Evolutionary conservation across 2,329 filamentous ascomycete genomes (phyloP), one percentile per base, ranked within the genome.

Genomic region (Cordyceps cateniannulata): DNA sequence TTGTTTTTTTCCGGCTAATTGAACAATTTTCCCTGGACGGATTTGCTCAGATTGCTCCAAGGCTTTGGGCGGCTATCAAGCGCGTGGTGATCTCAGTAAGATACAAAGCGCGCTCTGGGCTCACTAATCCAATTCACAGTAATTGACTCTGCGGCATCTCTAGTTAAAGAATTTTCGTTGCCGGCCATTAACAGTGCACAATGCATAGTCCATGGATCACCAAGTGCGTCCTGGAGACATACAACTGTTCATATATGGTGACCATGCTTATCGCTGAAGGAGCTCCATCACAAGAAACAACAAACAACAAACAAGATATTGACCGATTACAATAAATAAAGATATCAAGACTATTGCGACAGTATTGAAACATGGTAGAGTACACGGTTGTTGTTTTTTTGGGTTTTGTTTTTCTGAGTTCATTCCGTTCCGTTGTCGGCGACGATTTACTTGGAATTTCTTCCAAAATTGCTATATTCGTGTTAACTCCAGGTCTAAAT

Each of bases 401-500:
- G 27, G 16, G 29, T 44, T 8, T 16, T 16, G 8, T 32, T 22
- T 3, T 18, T 45, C 6, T 29, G 16, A 16, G 29, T 54, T 27
- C 38, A 5, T 40, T 47, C 16, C 5, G 18, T 38, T 29, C 14
- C 9, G 35, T 54, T 27, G 35, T 56, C 7, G 40, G n/a, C 3
- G 29, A 54, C 12, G 9, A 3, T 1, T 56, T 56, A 61, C 35
- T 61, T 61, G 9, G 51, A n/a, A 44, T 61, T 61, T n/a, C 55
- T 29, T 16, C 61, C 61, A 25, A 59, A 62, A 22, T 53, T 62
- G 27, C 61, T 62, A 9, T 45, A 3, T 9, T 10, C 1, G 3
- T 35, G 55, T 62, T 22, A 62, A 40, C 29, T 24, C 8, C 18
- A 8, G 14, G 9, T 5, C 1, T 49, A 12, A 38, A 24, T 5